A percentile compares a stretch with the other conserved stretches of the same genome.
Evolutionary conservation across 352 stramenopile species (phyloP).

Genomic region (Phytophthora hibernalis): DNA sequence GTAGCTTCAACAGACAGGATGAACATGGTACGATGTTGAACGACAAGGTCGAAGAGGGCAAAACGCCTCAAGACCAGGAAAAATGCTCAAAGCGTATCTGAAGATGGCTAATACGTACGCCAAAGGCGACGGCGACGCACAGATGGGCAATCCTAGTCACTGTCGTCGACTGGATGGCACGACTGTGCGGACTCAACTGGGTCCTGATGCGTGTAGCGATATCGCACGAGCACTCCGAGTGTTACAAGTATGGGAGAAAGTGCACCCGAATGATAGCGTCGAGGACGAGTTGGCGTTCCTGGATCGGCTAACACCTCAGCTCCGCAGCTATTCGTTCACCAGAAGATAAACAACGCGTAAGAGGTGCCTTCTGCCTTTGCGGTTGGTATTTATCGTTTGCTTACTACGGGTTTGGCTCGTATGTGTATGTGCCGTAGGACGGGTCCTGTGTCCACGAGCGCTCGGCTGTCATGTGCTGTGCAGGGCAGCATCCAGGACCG

Average conservation of each 20-base stretch:
- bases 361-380: not conserved
- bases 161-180: constrained; percentile 58
- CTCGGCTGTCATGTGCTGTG: constrained; percentile 35
- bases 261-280: constrained; percentile 34
- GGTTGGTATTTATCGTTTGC: not conserved
- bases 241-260: constrained; percentile 64
- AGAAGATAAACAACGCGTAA: not conserved
- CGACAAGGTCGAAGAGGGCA: not conserved
- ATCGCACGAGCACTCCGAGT: constrained; percentile 64
- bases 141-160: constrained; percentile 21
- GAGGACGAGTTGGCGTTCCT: constrained; percentile 54
- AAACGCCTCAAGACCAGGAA: constrained; percentile 19
- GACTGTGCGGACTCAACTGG: constrained; percentile 50
- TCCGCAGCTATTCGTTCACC: constrained; percentile 9
- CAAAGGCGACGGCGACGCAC: constrained; percentile 22
- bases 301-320: constrained; percentile 28
- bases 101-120: constrained; percentile 44
- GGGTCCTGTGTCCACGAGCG: constrained; percentile 47
- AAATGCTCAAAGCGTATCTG: constrained; percentile 42
- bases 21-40: not conserved
- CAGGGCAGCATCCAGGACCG: constrained; percentile 44
- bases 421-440: constrained; percentile 52
- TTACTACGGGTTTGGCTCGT: constrained; percentile 27
- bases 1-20: constrained; percentile 16
- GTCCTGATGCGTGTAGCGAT: constrained; percentile 36